Base-by-base conservation (phyloP, 1,284 basidiomycete genomes). In the Leccinum fallax region DNA sequence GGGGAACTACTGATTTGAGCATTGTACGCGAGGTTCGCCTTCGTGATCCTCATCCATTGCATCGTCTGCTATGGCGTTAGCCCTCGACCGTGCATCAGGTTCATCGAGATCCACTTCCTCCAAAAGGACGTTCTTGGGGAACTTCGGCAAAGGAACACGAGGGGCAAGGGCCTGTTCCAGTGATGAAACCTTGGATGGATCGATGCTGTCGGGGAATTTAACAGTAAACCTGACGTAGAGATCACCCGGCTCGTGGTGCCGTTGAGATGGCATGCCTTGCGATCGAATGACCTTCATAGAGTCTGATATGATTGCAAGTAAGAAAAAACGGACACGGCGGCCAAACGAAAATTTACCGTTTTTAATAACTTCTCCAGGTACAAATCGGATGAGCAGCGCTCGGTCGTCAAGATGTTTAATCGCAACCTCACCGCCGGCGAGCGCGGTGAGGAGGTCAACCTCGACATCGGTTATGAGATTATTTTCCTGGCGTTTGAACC, bases 181-280 rank as follows among this genome's bases (percentile, higher is more conserved):
- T 19, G 89, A 78, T 24, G 85, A 82, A 69, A 95, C 89, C 54
- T 83, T 80, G 43, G 83, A 79, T 34, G 87, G 79, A 63, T 92
- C 85, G 74, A 99, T 87, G 58, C 79, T 74, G 38, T 95, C 92
- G 61, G 97, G 97, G 88, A 99, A 99, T 64, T 84, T 85, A 73
- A 99, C 93, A 68, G 83, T 84, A 69, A 99, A 80, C 72, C 90
- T 92, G 78, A 99, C 85, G 76, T 90, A 96, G 66, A 99, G 84
- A 78, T 99, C 95, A 51, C 97, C 97, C 55, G 90, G 85, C 75
- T 99, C 96, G 80, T 99, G 97, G 79, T 98, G 96, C 67, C 97
- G 89, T 78, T 92, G 93, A 62, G 97, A 98, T 43, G 97, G 97
- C 97, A 99, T 99, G 67, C 97, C 97, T 79, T 98, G 95, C 8